phyloP scores from a whole-genome alignment of 768 basidiomycete genomes.

The Tricholoma furcatifolium region DNA sequence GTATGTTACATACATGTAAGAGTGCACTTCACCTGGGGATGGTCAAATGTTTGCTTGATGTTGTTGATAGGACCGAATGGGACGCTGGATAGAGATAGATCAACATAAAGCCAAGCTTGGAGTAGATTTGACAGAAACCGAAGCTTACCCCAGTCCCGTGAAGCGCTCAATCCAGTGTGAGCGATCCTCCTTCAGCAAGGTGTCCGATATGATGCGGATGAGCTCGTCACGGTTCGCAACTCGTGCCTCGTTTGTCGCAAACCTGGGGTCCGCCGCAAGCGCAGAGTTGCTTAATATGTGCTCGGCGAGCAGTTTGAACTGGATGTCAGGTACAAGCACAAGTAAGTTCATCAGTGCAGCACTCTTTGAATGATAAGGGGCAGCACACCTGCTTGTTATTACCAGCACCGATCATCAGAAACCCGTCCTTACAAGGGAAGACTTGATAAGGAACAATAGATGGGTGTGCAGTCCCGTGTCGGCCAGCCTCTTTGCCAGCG shows the following conservation, averaged over 20 bases:
- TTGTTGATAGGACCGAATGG: conserved; percentile 93
- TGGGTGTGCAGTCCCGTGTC: conserved; percentile 93
- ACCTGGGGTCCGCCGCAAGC: conserved; percentile 60
- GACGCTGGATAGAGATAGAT: conserved; percentile 42
- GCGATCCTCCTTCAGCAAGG: conserved; percentile 54
- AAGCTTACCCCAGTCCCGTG: conserved; percentile 70
- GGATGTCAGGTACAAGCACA: neutral
- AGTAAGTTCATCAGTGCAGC: neutral
- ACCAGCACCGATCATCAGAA: conserved; percentile 91
- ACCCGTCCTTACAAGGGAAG: conserved; percentile 84
- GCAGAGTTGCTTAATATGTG: conserved; percentile 61
- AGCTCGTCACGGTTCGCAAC: conserved; percentile 76
- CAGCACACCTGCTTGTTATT: conserved; percentile 75
- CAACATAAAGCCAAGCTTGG: neutral
- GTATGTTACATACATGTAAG: neutral
- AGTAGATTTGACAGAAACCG: neutral
- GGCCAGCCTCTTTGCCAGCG: conserved; percentile 73
- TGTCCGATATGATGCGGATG: conserved; percentile 62
- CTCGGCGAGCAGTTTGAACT: conserved; percentile 72
- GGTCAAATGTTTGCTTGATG: conserved; percentile 84
- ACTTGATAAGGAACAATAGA: conserved; percentile 94
- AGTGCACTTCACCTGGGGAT: conserved; percentile 58
- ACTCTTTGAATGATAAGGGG: neutral
- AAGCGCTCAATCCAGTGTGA: conserved; percentile 76
- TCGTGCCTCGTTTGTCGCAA: conserved; percentile 70